These are phyloP conservation scores for Aspergillus tamarii DNA, from an alignment of 2,329 filamentous ascomycete genomes.

Conservation along the genomic window DNA sequence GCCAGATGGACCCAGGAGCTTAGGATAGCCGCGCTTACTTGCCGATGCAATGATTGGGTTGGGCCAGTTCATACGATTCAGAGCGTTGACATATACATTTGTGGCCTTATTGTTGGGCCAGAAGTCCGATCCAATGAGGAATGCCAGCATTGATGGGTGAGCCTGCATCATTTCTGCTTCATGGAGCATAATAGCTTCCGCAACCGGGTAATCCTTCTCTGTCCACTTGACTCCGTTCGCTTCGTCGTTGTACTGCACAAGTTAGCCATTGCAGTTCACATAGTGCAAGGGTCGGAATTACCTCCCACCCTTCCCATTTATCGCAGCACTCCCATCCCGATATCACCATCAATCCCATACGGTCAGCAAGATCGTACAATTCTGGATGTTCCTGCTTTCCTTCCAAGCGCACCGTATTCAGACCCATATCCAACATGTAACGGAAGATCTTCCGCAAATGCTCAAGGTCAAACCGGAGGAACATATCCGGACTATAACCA, in stretches of 20 bases:
- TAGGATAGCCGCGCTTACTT: slow-evolving; percentile 57
- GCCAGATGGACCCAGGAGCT: slow-evolving; percentile 57
- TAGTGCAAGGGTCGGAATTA: slow-evolving; percentile 13
- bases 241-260: slow-evolving; percentile 61
- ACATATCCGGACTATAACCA: slow-evolving; percentile 65
- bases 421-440: slow-evolving; percentile 62
- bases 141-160: slow-evolving; percentile 63
- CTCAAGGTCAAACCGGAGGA: slow-evolving; percentile 58
- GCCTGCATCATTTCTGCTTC: slow-evolving; percentile 63
- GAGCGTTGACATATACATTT: slow-evolving; percentile 55
- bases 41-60: slow-evolving; percentile 62
- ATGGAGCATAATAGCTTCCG: slow-evolving; percentile 60
- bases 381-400: slow-evolving; percentile 67
- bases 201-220: slow-evolving; percentile 58
- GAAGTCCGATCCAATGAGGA: slow-evolving; percentile 64
- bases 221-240: slow-evolving; percentile 51
- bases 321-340: slow-evolving; percentile 70
- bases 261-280: not conserved
- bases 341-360: slow-evolving; percentile 64
- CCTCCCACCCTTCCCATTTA: slow-evolving; percentile 67
- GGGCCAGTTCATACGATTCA: slow-evolving; percentile 58
- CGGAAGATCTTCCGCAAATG: slow-evolving; percentile 55
- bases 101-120: slow-evolving; percentile 64
- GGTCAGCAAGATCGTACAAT: slow-evolving; percentile 62
- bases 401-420: slow-evolving; percentile 67